Evolutionary conservation across 2,329 filamentous ascomycete species (phyloP).

Genomic region (Arthrobotrys sinensis): DNA sequence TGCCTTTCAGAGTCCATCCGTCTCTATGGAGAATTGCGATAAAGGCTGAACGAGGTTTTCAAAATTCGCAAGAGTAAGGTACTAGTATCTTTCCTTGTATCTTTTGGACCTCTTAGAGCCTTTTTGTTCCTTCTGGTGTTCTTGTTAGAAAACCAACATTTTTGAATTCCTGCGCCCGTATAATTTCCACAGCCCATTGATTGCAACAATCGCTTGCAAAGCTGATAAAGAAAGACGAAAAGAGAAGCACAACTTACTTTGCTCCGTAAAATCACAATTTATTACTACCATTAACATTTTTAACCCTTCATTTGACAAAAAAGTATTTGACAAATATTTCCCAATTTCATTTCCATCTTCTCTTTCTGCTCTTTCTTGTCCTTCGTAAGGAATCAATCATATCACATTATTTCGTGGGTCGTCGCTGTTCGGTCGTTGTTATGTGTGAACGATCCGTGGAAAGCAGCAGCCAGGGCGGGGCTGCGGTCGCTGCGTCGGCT

Average conservation of each 20-base stretch:
- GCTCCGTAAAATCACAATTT: no score
- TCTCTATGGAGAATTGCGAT: conserved; percentile 61
- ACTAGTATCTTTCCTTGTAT: conserved; percentile 58
- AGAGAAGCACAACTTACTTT: neutral
- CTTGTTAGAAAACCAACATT: conserved; percentile 5
- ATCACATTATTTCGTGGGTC: neutral
- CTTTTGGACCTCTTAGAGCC: conserved; percentile 46
- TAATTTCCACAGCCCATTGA: neutral
- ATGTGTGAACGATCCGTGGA: conserved; percentile 46
- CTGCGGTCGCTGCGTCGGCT: conserved; percentile 38
- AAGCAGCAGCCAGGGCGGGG: conserved; percentile 26
- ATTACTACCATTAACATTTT: neutral
- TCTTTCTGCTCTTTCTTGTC: neutral
- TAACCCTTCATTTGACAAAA: conserved; percentile 11
- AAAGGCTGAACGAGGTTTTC: conserved; percentile 61
- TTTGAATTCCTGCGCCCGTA: neutral
- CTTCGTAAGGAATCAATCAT: conserved; percentile 14
- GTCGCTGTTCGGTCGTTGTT: conserved; percentile 12
- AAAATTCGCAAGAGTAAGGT: conserved; percentile 58
- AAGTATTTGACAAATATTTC: conserved; percentile 2
- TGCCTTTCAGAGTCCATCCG: conserved; percentile 44
- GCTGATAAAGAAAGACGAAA: conserved; percentile 1
- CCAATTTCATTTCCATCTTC: neutral
- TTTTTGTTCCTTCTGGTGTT: neutral
- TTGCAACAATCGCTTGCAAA: neutral